Evolutionary conservation across 805 yeast species (phyloP).

Genomic region (Barnettozyma californica): DNA sequence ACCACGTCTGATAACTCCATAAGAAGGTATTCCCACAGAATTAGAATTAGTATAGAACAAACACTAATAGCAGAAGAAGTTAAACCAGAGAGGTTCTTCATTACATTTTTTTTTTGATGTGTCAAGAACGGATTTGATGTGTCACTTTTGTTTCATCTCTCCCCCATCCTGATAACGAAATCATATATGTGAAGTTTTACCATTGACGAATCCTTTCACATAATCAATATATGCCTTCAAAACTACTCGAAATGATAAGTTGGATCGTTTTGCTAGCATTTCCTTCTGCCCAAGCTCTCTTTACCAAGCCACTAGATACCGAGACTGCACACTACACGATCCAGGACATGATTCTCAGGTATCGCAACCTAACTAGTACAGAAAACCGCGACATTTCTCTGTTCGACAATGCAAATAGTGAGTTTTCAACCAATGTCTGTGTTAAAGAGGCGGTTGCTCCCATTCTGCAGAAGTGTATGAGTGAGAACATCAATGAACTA

Average conservation of each 20-base stretch:
- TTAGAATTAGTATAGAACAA: not conserved
- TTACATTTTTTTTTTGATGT: not conserved
- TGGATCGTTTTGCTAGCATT: not conserved
- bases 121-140: not conserved
- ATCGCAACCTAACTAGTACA: slow-evolving; percentile 13
- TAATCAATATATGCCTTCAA: not conserved
- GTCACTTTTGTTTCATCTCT: slow-evolving; percentile 5
- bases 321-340: slow-evolving; percentile 12
- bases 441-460: slow-evolving; percentile 35
- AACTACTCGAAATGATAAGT: not conserved
- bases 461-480: slow-evolving; percentile 37
- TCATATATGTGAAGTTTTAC: not conserved
- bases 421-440: slow-evolving; percentile 26
- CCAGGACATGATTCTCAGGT: slow-evolving; percentile 17
- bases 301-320: not conserved
- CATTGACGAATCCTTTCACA: not conserved
- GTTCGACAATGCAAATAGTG: slow-evolving; percentile 8
- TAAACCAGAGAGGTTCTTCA: no score
- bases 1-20: not conserved
- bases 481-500: slow-evolving; percentile 35
- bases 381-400: slow-evolving; percentile 9
- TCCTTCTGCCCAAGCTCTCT: not conserved
- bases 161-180: not conserved
- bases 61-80: no score
- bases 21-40: not conserved